Evolutionary conservation across 2,329 filamentous ascomycete species (phyloP).

Genomic region (Zasmidium angulare): DNA sequence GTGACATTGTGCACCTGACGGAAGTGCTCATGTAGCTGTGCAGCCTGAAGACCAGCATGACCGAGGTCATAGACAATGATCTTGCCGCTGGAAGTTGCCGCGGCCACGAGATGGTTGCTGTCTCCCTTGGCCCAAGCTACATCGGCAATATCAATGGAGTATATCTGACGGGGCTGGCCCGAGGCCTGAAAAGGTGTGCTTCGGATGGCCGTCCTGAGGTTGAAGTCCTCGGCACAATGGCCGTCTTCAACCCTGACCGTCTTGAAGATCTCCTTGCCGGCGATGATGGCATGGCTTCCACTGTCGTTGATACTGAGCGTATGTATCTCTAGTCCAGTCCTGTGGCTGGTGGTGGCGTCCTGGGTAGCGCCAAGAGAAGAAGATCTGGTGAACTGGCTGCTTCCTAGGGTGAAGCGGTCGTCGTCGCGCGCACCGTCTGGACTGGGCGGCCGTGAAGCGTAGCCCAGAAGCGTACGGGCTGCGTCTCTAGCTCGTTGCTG

Average conservation of each 20-base stretch:
- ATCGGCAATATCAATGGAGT: slow-evolving; percentile 61
- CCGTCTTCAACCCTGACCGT: slow-evolving; percentile 59
- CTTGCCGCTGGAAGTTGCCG: slow-evolving; percentile 64
- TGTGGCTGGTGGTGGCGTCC: slow-evolving; percentile 60
- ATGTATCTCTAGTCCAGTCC: slow-evolving; percentile 63
- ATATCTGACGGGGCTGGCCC: slow-evolving; percentile 44
- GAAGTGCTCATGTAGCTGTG: slow-evolving; percentile 63
- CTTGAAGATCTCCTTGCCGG: slow-evolving; percentile 65
- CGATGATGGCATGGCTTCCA: slow-evolving; percentile 63
- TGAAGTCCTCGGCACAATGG: slow-evolving; percentile 61
- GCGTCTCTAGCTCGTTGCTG: slow-evolving; percentile 34
- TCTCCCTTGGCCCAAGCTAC: slow-evolving; percentile 67
- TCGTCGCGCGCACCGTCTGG: slow-evolving; percentile 19
- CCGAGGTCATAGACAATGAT: slow-evolving; percentile 66
- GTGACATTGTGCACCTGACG: slow-evolving; percentile 66
- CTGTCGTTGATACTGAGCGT: slow-evolving; percentile 64
- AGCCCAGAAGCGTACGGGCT: slow-evolving; percentile 33
- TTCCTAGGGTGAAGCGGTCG: slow-evolving; percentile 23
- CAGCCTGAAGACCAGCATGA: slow-evolving; percentile 59
- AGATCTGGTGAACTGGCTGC: slow-evolving; percentile 23
- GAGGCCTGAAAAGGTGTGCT: slow-evolving; percentile 56
- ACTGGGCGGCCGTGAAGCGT: slow-evolving; percentile 28
- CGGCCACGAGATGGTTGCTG: slow-evolving; percentile 61
- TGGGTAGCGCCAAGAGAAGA: slow-evolving; percentile 31
- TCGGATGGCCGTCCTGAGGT: slow-evolving; percentile 61